These are phyloP conservation scores for Ustilago vetiveriae DNA, from an alignment of 1,284 basidiomycete genomes.

Conservation along the genomic window DNA sequence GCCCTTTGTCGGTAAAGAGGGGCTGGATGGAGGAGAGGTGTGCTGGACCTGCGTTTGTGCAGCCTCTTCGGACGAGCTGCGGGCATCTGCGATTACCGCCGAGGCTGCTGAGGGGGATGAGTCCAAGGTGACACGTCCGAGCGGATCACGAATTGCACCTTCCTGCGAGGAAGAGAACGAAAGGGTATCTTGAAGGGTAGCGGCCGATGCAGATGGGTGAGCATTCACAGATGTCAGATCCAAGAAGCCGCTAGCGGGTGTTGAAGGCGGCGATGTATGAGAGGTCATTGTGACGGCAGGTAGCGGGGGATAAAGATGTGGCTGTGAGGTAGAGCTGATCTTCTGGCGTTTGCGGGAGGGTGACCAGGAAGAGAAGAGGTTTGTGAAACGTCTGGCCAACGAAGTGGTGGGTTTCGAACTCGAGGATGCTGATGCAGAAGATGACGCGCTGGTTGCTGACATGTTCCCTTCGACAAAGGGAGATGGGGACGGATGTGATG, in stretches of 20 bases:
- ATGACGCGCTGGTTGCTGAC: not conserved
- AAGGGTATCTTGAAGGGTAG: not conserved
- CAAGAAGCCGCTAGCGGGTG: slow-evolving; percentile 22
- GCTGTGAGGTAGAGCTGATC: not conserved
- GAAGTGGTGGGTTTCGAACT: not conserved
- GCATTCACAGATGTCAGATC: slow-evolving; percentile 11
- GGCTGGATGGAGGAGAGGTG: slow-evolving; percentile 11
- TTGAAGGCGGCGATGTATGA: not conserved
- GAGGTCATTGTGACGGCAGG: not conserved
- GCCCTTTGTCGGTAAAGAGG: not conserved
- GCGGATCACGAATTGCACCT: slow-evolving; percentile 36
- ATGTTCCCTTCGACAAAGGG: not conserved
- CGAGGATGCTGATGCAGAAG: not conserved
- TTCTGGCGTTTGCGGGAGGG: slow-evolving; percentile 11
- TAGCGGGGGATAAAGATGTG: not conserved
- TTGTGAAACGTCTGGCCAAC: not conserved
- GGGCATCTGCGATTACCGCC: slow-evolving; percentile 6
- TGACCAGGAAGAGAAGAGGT: not conserved
- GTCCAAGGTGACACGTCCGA: slow-evolving; percentile 5
- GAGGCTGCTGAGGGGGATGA: slow-evolving; percentile 1
- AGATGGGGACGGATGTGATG: slow-evolving; percentile 4
- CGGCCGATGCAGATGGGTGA: not conserved
- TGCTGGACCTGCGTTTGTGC: slow-evolving; percentile 17
- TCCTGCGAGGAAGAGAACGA: slow-evolving; percentile 12
- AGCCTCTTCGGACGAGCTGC: slow-evolving; percentile 29